Percentiles rank a stretch among this genome's conserved stretches.
Conservation (phyloP, 176 grass and related monocot species). For the Cenchrus purpureus region DNA sequence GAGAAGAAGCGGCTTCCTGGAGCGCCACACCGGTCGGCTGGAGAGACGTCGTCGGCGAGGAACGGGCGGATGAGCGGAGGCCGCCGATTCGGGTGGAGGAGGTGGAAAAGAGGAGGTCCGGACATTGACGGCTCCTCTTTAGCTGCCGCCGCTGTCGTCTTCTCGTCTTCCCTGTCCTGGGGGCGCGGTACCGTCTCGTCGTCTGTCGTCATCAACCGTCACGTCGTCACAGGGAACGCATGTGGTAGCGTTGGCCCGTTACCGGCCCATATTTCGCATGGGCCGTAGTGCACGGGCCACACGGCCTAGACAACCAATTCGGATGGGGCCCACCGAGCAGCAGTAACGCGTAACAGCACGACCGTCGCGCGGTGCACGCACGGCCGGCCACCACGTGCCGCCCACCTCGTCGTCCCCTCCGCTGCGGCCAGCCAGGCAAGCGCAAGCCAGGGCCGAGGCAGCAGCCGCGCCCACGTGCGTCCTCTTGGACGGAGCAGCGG, state of each 20-base stretch:
- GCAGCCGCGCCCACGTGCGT: slow-evolving; percentile 31
- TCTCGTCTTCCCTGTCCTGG: slow-evolving; percentile 6
- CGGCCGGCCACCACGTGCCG: slow-evolving; percentile 32
- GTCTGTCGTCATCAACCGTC: neutral
- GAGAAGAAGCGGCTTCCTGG: neutral
- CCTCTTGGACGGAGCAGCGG: neutral
- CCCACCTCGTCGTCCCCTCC: slow-evolving; percentile 11
- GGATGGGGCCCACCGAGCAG: neutral
- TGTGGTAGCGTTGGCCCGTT: neutral
- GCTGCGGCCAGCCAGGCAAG: neutral
- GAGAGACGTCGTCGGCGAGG: slow-evolving; percentile 2
- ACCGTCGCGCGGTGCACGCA: slow-evolving; percentile 2
- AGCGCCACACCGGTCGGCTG: neutral
- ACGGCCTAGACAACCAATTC: neutral
- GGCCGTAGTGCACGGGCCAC: neutral
- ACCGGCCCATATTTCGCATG: neutral
- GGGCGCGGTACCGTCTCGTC: slow-evolving; percentile 5
- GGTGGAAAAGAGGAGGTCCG: slow-evolving; percentile 35
- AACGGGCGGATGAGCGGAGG: slow-evolving; percentile 26
- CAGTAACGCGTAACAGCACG: neutral
- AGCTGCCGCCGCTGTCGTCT: neutral
- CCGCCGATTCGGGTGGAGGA: slow-evolving; percentile 29
- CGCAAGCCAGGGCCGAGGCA: neutral
- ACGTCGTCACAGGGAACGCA: neutral
- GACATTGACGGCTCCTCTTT: slow-evolving; percentile 44